Base-by-base conservation (phyloP, 2,329 filamentous ascomycete species). In the Neofusicoccum sp. region DNA sequence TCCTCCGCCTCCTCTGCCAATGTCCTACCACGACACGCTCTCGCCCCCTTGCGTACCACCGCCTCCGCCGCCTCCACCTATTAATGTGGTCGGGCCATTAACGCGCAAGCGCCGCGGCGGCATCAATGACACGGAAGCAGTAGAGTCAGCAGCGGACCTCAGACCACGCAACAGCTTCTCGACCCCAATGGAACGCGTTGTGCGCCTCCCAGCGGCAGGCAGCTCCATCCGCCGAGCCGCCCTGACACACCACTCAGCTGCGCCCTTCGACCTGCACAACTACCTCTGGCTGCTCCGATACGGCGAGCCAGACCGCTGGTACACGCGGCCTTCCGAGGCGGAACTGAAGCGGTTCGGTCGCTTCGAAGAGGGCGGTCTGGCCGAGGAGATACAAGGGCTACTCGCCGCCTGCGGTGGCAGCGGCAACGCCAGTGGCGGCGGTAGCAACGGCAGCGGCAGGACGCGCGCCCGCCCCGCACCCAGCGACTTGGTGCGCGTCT, bases 271-370 rank as follows among this genome's bases (percentile, higher is more conserved):
- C 30, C 59, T 61, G 9, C 16, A 45, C 30, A 4, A 33, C 8
- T 24, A 54, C 48, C 41, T 61, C 8, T 61, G 59, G 59, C 48
- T 61, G 33, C 48, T 61, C n/a, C 51, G 33, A 16, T 24, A 61
- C 34, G 59, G 31, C 20, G 59, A 61, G 48, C 33, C 38, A 1
- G 49, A 40, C 30, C 14, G 24, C 20, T 61, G 59, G 59, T 61
- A 61, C 33, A 20, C 48, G 40, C 59, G 59, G 6, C 59, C 59
- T 1, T 6, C 40, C 4, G n/a, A 6, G 1, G 31, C n/a, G 12
- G 48, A 61, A 11, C 49, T 61, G 16, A 7, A 6, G 40, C 48
- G 48, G 6, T 11, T 45, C 20, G 28, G 47, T 20, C 26, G 20
- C 11, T 28, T 60, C 16, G 58, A 53, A 11, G 47, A n/a, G 4